Conservation (phyloP, 2,329 filamentous ascomycete species). For the Samsoniella hepiali region DNA sequence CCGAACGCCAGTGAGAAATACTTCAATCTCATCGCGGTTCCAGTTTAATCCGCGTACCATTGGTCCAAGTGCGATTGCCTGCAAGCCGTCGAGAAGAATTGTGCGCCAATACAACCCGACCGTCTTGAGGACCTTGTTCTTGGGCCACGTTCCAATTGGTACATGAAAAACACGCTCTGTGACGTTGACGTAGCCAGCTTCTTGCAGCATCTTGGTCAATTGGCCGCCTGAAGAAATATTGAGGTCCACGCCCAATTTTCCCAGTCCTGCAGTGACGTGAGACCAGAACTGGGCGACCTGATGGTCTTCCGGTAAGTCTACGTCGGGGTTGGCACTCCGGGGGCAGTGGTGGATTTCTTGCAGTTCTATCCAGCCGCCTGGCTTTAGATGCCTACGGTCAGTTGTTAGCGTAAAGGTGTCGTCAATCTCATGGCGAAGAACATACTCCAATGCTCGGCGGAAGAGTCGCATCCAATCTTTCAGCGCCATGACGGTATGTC, state of each 20-base stretch:
- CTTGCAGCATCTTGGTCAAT: constrained; percentile 44
- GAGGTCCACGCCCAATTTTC: constrained; percentile 45
- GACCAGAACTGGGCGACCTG: constrained; percentile 46
- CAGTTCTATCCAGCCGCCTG: constrained; percentile 54
- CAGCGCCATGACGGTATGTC: constrained; percentile 54
- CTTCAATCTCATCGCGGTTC: constrained; percentile 46
- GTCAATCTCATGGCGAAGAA: not conserved
- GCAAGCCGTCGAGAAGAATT: constrained; percentile 47
- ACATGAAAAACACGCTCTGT: constrained; percentile 48
- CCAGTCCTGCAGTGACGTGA: constrained; percentile 43
- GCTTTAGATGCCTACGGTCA: constrained; percentile 45
- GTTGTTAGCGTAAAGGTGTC: not conserved
- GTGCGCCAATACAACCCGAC: constrained; percentile 52
- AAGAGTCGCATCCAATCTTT: constrained; percentile 53
- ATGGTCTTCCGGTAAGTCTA: constrained; percentile 37
- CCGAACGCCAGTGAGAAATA: constrained; percentile 46
- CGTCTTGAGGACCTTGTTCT: constrained; percentile 48
- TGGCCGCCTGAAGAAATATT: constrained; percentile 40
- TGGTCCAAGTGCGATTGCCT: constrained; percentile 51
- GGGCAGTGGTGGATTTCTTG: constrained; percentile 53
- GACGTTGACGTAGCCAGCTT: constrained; percentile 52
- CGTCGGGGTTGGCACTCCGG: constrained; percentile 39
- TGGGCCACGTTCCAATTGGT: constrained; percentile 54
- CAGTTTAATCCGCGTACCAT: constrained; percentile 48
- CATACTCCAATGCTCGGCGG: constrained; percentile 44